Percentiles rank a stretch among this genome's conserved stretches.
phyloP scores from a whole-genome alignment of 2,329 filamentous ascomycete genomes.

The Cryphonectria naterciae region DNA sequence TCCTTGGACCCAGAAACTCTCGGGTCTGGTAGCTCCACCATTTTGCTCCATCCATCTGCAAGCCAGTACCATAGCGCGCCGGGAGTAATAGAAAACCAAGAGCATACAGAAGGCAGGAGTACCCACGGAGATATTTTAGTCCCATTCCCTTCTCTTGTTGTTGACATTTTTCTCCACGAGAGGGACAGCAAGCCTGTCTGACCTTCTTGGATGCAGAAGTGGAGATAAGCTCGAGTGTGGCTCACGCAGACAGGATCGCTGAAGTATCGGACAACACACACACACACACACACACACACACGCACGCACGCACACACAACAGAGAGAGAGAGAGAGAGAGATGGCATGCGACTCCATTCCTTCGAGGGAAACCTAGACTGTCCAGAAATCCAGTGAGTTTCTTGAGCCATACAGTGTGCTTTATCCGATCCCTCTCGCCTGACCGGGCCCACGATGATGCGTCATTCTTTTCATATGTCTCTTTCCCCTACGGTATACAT shows the following conservation, averaged over 20 bases:
- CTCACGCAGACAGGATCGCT: constrained; percentile 14
- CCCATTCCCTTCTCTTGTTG: constrained; percentile 16
- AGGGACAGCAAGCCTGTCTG: constrained; percentile 17
- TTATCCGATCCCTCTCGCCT: neutral
- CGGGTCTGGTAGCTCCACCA: constrained; percentile 25
- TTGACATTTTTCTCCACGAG: constrained; percentile 21
- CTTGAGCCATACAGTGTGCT: constrained; percentile 14
- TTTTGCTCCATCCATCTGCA: constrained; percentile 25
- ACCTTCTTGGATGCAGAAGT: constrained; percentile 20
- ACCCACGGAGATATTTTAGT: constrained; percentile 28
- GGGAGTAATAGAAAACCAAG: constrained; percentile 29
- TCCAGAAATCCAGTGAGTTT: constrained; percentile 20
- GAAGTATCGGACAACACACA: constrained; percentile 13
- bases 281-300: neutral
- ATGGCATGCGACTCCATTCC: constrained; percentile 10
- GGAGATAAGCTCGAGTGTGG: constrained; percentile 19
- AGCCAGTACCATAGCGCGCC: constrained; percentile 24
- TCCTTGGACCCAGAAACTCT: constrained; percentile 28
- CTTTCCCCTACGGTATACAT: constrained; percentile 5
- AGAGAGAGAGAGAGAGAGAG: neutral
- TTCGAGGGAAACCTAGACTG: constrained; percentile 10
- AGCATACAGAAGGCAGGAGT: constrained; percentile 27
- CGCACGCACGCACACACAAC: neutral
- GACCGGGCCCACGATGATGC: neutral
- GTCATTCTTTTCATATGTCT: constrained; percentile 3